These are phyloP conservation scores for Naganishia sp. DNA, from an alignment of 1,284 basidiomycete genomes.

Conservation along the genomic window DNA sequence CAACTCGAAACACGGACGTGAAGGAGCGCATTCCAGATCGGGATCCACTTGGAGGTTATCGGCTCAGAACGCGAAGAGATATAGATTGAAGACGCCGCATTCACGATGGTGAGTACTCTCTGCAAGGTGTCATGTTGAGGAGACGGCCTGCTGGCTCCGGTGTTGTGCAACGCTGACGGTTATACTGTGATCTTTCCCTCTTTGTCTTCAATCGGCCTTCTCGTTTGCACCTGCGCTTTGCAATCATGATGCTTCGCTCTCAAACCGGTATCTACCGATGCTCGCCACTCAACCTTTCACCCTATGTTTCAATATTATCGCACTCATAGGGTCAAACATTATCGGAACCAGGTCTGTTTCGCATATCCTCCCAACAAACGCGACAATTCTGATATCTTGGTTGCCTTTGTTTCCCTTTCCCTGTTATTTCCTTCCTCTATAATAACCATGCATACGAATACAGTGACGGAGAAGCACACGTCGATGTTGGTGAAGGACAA, in stretches of 20 bases:
- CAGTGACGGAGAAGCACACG: constrained; percentile 77
- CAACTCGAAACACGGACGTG: background rate
- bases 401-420: constrained; percentile 17
- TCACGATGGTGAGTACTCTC: background rate
- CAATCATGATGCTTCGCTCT: too few relatives aligned
- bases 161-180: too few relatives aligned
- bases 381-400: background rate
- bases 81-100: background rate
- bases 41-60: background rate
- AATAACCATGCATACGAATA: background rate
- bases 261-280: too few relatives aligned
- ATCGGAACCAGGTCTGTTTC: constrained; percentile 51
- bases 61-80: background rate
- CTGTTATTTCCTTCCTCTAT: constrained; percentile 20
- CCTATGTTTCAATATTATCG: too few relatives aligned
- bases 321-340: constrained; percentile 52
- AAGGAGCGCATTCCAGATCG: background rate
- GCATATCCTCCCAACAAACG: background rate
- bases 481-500: constrained; percentile 71
- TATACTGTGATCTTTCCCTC: too few relatives aligned
- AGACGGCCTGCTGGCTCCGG: too few relatives aligned
- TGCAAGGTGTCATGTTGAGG: too few relatives aligned
- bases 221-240: too few relatives aligned
- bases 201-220: too few relatives aligned
- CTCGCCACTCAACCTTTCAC: too few relatives aligned